Conservation (phyloP, 192 early-diverging fungal species). For the Podila clonocystis region DNA sequence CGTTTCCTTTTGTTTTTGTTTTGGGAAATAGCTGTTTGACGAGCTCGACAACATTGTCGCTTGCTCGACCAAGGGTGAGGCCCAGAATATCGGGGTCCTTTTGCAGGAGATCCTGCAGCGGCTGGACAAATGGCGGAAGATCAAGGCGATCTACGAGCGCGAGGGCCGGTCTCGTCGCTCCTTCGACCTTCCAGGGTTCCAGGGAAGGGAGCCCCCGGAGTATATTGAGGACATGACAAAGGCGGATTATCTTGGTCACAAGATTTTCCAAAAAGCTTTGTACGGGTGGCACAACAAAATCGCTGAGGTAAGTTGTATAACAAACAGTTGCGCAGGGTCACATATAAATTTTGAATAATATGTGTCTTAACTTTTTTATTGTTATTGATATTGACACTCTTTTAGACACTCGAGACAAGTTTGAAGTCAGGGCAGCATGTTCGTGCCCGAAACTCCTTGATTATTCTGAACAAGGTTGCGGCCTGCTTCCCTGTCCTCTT, state of each 20-base stretch:
- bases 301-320: conserved; percentile 21
- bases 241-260: conserved; percentile 60
- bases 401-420: conserved; percentile 38
- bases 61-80: too few relatives aligned
- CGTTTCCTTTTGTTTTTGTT: neutral
- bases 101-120: too few relatives aligned
- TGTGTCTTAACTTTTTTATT: neutral
- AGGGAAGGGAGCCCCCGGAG: conserved; percentile 64
- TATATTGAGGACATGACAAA: conserved; percentile 35
- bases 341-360: neutral
- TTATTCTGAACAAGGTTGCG: conserved; percentile 72
- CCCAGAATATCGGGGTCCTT: too few relatives aligned
- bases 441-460: conserved; percentile 77
- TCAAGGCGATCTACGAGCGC: conserved; percentile 56
- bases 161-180: conserved; percentile 57
- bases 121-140: conserved; percentile 65
- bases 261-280: conserved; percentile 69
- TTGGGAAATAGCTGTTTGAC: too few relatives aligned
- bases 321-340: neutral
- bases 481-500: conserved; percentile 69
- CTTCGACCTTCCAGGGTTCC: conserved; percentile 73
- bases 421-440: conserved; percentile 73
- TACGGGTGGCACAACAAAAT: conserved; percentile 82
- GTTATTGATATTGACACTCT: neutral
- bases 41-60: too few relatives aligned